Conservation (phyloP, 2,329 filamentous ascomycete genomes). For the Scorias spongiosa region DNA sequence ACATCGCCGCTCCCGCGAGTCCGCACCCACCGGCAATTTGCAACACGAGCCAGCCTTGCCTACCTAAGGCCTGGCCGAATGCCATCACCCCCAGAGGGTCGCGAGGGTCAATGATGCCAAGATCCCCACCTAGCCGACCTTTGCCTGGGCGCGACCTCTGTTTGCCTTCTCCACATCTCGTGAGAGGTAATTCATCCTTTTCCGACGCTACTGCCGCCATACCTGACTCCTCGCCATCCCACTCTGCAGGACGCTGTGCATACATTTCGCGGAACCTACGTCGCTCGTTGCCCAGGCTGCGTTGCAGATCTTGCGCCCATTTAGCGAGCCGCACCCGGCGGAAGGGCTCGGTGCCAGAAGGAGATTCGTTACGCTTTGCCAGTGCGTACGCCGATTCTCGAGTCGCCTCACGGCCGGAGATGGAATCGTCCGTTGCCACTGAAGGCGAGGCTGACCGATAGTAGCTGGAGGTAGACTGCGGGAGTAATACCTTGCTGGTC, state of each 20-base stretch:
- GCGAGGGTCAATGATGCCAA: constrained; percentile 35
- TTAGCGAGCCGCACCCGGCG: constrained; percentile 59
- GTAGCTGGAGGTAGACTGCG: constrained; percentile 16
- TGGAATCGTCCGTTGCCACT: constrained; percentile 12
- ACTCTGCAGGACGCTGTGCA: constrained; percentile 40
- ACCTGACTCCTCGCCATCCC: constrained; percentile 46
- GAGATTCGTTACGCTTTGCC: constrained; percentile 39
- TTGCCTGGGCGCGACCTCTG: constrained; percentile 9
- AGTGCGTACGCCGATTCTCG: constrained; percentile 29
- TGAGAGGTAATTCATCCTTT: constrained; percentile 12
- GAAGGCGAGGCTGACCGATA: constrained; percentile 21
- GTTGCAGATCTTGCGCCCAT: constrained; percentile 71
- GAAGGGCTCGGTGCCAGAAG: constrained; percentile 36
- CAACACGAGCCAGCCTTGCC: constrained; percentile 50
- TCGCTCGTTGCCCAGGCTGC: constrained; percentile 59
- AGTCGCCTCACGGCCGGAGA: constrained; percentile 16
- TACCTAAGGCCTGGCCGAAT: constrained; percentile 42
- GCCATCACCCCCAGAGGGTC: constrained; percentile 70
- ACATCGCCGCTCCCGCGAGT: constrained; percentile 51
- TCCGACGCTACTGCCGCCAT: constrained; percentile 36
- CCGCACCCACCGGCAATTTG: constrained; percentile 62
- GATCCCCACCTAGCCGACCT: constrained; percentile 20
- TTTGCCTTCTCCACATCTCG: not conserved
- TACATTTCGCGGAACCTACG: constrained; percentile 49
- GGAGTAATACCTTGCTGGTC: constrained; percentile 18